Base-by-base conservation (phyloP, 768 basidiomycete genomes). In the Mrakia frigida region DNA sequence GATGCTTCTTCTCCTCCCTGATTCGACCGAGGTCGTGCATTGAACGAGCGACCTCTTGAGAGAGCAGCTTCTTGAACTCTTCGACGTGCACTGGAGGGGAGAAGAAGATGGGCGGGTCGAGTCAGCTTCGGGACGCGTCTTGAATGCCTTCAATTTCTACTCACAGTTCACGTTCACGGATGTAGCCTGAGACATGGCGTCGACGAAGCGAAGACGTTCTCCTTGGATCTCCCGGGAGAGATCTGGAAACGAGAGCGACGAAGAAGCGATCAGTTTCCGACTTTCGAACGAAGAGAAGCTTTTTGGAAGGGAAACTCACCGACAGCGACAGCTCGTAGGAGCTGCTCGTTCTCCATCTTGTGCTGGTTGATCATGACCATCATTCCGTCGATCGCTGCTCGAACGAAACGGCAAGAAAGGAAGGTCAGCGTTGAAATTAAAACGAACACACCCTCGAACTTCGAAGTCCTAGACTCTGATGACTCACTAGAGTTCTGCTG, bases 121-220 rank as follows among this genome's bases (percentile, higher is more conserved):
- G 56, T 46, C 43, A 46, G 43, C n/a, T 46, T 46, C 9, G 43
- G 9, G 43, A 28, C 56, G 0, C 13, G 21, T 21, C 52, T 21
- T n/a, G n/a, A n/a, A n/a, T n/a, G n/a, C n/a, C n/a, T n/a, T n/a
- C n/a, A n/a, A n/a, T n/a, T n/a, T n/a, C n/a, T n/a, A 56, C 56
- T 56, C 25, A 56, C 56, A 85, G 82, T 92, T 90, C 3, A 95
- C 89, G 79, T 94, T 94, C 80, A 95, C 91, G 1, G 89, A 88
- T 0, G 93, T 95, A 0, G 92, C 93, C 79, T 93, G 91, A 81
- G 92, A 92, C 93, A 94, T 95, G n/a, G 93, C 92, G 80, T 95
- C 93, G 7, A 94, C 91, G 80, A 95, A 94, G 9, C 91, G 86
- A 73, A 94, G 83, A 67, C 92, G 84, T 83, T 94, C 93, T 0